Percentiles rank a stretch among this genome's conserved stretches.
Conservation (phyloP, 2,329 filamentous ascomycete genomes). For the Sphaceloma murrayae region DNA sequence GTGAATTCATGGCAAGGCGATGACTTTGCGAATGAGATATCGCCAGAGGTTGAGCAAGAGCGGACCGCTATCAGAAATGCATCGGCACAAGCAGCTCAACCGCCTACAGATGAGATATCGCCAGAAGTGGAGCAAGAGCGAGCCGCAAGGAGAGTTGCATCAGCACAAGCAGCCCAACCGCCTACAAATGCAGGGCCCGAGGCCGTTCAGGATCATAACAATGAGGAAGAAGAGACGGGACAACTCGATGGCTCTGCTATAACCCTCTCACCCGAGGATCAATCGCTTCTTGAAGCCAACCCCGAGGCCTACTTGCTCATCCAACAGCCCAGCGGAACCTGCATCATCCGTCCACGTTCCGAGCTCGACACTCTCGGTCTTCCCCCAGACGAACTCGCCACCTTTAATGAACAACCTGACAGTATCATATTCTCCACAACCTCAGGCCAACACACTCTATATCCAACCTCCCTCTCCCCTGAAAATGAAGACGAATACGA, state of each 20-base stretch:
- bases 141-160: background rate
- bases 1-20: no score
- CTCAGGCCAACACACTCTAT: background rate
- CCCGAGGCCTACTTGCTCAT: background rate
- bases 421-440: slow-evolving; percentile 2
- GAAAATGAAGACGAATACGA: background rate
- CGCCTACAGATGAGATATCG: background rate
- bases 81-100: background rate
- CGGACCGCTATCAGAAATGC: background rate
- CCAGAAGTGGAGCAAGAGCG: slow-evolving; percentile 7
- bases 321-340: background rate
- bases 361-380: slow-evolving; percentile 4
- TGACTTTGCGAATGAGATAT: background rate
- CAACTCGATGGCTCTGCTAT: background rate
- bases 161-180: background rate
- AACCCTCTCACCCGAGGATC: background rate
- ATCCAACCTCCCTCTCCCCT: background rate
- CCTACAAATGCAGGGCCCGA: background rate
- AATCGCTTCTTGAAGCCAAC: background rate
- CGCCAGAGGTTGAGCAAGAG: slow-evolving; percentile 2
- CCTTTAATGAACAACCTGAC: background rate
- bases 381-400: background rate
- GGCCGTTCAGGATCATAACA: no score
- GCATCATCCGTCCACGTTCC: background rate
- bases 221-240: background rate